Conservation (phyloP, 441 rosid species). For the Pelargonium fulgidum region DNA sequence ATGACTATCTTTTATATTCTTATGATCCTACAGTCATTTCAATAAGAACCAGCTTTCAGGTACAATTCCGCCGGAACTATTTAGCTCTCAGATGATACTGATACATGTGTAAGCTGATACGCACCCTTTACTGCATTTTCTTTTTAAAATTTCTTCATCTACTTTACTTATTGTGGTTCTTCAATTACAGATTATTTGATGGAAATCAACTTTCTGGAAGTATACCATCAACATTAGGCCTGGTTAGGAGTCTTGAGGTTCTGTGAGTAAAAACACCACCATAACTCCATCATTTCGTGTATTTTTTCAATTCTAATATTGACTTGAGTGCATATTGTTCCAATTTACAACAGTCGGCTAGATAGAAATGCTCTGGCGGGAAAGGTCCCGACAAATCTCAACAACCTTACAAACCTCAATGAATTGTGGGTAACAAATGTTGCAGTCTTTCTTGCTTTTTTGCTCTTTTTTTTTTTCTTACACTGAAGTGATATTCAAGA, state of each 20-base stretch:
- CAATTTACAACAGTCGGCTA: slow-evolving; percentile 59
- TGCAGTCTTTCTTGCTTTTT: neutral
- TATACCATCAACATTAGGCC: slow-evolving; percentile 64
- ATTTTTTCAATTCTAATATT: slow-evolving; percentile 3
- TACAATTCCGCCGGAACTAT: slow-evolving; percentile 59
- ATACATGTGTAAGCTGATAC: slow-evolving; percentile 71
- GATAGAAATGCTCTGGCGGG: slow-evolving; percentile 76
- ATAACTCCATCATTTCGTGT: neutral
- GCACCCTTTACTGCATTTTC: neutral
- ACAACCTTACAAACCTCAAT: slow-evolving; percentile 59
- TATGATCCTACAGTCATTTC: slow-evolving; percentile 61
- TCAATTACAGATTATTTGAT: slow-evolving; percentile 59
- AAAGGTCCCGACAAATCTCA: slow-evolving; percentile 57
- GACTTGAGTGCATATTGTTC: slow-evolving; percentile 13
- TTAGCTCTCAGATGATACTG: slow-evolving; percentile 66
- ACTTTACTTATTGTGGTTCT: slow-evolving; percentile 6
- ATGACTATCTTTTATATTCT: slow-evolving; percentile 1
- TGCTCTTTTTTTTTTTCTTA: neutral
- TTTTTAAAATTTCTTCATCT: too few relatives aligned
- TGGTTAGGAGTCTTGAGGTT: slow-evolving; percentile 78
- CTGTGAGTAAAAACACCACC: slow-evolving; percentile 63
- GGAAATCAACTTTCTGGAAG: slow-evolving; percentile 67
- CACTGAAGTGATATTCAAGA: neutral
- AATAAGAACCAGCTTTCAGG: slow-evolving; percentile 93
- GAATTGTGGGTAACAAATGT: slow-evolving; percentile 57